These are phyloP conservation scores for Oryza rufipogon DNA, from an alignment of 176 grass and related monocot genomes.

Conservation along the genomic window DNA sequence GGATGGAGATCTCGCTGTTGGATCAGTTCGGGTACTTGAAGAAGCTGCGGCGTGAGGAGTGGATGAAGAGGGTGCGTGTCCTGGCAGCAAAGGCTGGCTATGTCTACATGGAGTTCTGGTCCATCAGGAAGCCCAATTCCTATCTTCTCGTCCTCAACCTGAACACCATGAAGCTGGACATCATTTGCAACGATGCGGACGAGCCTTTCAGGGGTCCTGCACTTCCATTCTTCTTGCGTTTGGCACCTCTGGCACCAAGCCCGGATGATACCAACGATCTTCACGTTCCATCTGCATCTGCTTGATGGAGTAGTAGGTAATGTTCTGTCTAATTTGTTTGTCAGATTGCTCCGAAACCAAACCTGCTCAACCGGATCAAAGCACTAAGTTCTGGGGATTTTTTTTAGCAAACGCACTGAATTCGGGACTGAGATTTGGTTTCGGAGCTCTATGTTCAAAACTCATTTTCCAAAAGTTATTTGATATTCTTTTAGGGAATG, in stretches of 20 bases:
- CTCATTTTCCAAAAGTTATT: too few species aligned
- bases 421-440: too few species aligned
- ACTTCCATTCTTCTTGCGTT: slow-evolving; percentile 25
- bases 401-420: too few species aligned
- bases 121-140: slow-evolving; percentile 27
- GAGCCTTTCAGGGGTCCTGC: slow-evolving; percentile 35
- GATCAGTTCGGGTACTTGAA: slow-evolving; percentile 8
- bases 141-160: slow-evolving; percentile 41
- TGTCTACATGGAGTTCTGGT: slow-evolving; percentile 43
- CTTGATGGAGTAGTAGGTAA: slow-evolving; percentile 27
- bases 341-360: too few species aligned
- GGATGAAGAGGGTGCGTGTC: slow-evolving; percentile 38
- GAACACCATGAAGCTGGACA: slow-evolving; percentile 27
- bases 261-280: not conserved
- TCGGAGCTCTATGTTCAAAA: too few species aligned
- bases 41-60: slow-evolving; percentile 19
- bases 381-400: too few species aligned
- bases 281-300: slow-evolving; percentile 14
- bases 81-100: slow-evolving; percentile 24
- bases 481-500: too few species aligned
- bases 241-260: not conserved
- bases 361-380: too few species aligned
- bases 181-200: not conserved
- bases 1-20: slow-evolving; percentile 16
- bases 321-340: not conserved